Percentiles rank a stretch among this genome's conserved stretches.
phyloP scores from a whole-genome alignment of 2,329 filamentous ascomycete species.

The Pseudogymnoascus sp. region DNA sequence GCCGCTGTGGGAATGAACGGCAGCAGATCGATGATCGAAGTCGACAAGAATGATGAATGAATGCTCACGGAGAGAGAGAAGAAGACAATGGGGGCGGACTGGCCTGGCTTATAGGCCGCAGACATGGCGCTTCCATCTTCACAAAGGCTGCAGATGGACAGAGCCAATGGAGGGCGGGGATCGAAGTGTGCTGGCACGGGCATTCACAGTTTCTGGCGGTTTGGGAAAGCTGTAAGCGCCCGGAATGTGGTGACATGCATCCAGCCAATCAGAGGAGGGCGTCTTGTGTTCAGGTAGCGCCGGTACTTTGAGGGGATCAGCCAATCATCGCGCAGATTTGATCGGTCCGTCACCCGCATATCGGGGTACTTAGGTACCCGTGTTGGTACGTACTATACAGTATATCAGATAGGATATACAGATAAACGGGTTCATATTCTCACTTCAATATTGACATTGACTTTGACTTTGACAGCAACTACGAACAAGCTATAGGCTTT shows the following conservation, averaged over 20 bases:
- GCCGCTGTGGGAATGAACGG: slow-evolving; percentile 2
- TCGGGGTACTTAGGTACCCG: background rate
- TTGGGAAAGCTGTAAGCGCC: background rate
- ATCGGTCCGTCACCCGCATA: background rate
- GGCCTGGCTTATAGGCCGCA: slow-evolving; percentile 4
- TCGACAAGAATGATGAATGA: background rate
- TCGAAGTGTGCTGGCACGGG: slow-evolving; percentile 2
- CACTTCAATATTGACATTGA: background rate
- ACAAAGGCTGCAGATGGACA: background rate
- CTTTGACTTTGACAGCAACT: background rate
- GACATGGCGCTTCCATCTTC: background rate
- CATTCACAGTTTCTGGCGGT: slow-evolving; percentile 6
- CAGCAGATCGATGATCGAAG: background rate
- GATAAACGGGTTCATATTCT: background rate
- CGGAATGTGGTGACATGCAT: slow-evolving; percentile 5
- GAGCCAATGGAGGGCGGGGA: background rate
- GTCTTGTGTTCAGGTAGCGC: background rate
- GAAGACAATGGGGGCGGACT: background rate
- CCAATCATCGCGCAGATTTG: background rate
- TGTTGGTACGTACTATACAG: background rate
- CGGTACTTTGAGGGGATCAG: background rate
- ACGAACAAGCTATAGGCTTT: background rate
- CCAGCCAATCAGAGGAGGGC: background rate
- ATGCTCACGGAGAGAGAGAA: background rate
- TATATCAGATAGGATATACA: background rate